Base-by-base conservation (phyloP, 257 asterid genomes). In the Paraleonurus japonicus region DNA sequence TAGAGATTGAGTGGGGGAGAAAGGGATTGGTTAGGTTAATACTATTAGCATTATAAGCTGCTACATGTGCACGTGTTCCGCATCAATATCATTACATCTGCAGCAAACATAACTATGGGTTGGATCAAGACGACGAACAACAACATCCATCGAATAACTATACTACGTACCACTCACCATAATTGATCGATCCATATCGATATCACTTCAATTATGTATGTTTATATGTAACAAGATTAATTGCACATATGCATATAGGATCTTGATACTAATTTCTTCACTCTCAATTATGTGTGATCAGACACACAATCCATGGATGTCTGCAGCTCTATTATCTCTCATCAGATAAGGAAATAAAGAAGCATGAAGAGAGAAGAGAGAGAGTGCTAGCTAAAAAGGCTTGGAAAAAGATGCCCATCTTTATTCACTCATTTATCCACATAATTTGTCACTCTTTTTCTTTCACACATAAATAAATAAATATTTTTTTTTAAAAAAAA, bases 341-440 rank as follows among this genome's bases (percentile, higher is more conserved):
- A 75, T 78, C 37, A 63, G 81, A 83, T 73, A 72, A 75, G 81
- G 86, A 80, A 79, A 67, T 53, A 70, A 77, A 64, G 17, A 75
- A 73, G 68, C n/a, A n/a, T 33, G 82, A 50, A 37, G 39, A 61
- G 79, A 55, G 77, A 74, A 75, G 76, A 35, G 76, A 23, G 59
- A 12, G 43, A 76, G 81, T 76, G 76, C 81, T 83, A 69, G 76
- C 81, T 83, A 69, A 86, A 86, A 90, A 81, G 84, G 81, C 73
- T 71, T 81, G 83, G 81, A 79, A 73, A 82, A 75, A 79, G 84
- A 82, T 82, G 73, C 86, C 73, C 83, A 79, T 83, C 89, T 86
- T 88, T 85, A 76, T 79, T 86, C 87, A 81, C 85, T 72, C 73
- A 82, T 80, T 78, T 84, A 88, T 79, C 88, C 79, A 73, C 88